Base-by-base conservation (phyloP, 208 protist species). In the Crithidia bombi region DNA sequence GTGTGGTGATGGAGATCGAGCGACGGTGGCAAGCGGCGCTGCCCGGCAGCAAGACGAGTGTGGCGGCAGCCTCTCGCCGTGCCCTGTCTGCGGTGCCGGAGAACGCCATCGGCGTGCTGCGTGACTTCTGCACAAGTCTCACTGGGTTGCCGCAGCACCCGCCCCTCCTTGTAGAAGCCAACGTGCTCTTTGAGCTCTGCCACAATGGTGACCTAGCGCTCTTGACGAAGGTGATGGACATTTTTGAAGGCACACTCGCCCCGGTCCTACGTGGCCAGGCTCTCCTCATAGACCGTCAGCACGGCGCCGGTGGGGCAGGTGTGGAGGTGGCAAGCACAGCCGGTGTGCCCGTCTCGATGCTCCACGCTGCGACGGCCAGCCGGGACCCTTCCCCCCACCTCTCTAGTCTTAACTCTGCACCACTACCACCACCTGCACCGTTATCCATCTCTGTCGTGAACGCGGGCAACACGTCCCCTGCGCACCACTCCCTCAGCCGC, bases 241-340 rank as follows among this genome's bases (percentile, higher is more conserved):
- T 49, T 21, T 88, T 88, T 61, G 58, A 78, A 52, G 85, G 88
- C n/a, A 47, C 79, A 5, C 77, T 93, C 10, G 57, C 83, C 10
- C 88, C 88, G 26, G 75, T 91, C 44, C 56, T 93, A 36, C 69
- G 71, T 32, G 88, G 81, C 4, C 83, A 82, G 61, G 67, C 58
- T 38, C 69, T 90, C 38, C 59, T 69, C 23, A 69, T 67, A 26
- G 67, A 75, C 56, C 75, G 77, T 12, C 55, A 63, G 52, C 70
- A 41, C 57, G 52, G 58, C 44, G 15, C n/a, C 25, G 54, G 23
- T 6, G 50, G 4, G 14, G 25, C 26, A 5, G 26, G 56, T 32
- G 49, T 14, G 5, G 36, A 19, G n/a, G 7, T 14, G 38, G 38
- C 46, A 23, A 32, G 38, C 17, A 25, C 5, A 28, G 28, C 58